These are phyloP conservation scores for Ganoderma multipileum DNA, from an alignment of 1,284 basidiomycete genomes.

Conservation along the genomic window DNA sequence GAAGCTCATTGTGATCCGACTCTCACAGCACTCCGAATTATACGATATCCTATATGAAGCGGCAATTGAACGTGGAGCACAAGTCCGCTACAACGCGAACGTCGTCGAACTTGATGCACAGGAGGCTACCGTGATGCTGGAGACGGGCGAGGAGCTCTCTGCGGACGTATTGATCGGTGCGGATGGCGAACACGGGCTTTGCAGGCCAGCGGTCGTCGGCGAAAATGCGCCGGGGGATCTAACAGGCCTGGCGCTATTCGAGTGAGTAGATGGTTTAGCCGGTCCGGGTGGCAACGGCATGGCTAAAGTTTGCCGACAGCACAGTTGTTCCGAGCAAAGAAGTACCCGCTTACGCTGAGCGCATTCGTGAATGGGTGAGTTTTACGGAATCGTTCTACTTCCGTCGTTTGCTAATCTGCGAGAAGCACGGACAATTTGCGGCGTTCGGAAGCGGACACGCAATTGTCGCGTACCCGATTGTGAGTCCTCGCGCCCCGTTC, in stretches of 20 bases:
- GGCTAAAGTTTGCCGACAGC: conserved; percentile 10
- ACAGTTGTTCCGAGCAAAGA: conserved; percentile 1
- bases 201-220: conserved; percentile 40
- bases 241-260: conserved; percentile 47
- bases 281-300: neutral
- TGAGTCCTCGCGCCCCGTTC: conserved; percentile 29
- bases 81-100: conserved; percentile 28
- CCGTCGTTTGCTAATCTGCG: neutral
- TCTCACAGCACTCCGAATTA: conserved; percentile 48
- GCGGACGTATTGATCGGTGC: conserved; percentile 71
- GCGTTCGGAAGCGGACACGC: conserved; percentile 50
- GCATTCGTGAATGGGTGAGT: conserved; percentile 8
- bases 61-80: conserved; percentile 45
- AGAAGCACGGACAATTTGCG: conserved; percentile 44
- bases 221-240: conserved; percentile 39
- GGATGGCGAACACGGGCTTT: conserved; percentile 53
- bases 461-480: conserved; percentile 47
- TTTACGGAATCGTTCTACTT: neutral
- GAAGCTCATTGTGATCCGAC: conserved; percentile 24
- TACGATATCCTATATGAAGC: conserved; percentile 48
- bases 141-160: conserved; percentile 52
- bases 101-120: conserved; percentile 33
- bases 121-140: conserved; percentile 46
- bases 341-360: neutral
- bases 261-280: conserved; percentile 41